Conservation (phyloP, 2,329 filamentous ascomycete genomes). For the Alternaria postmessia region DNA sequence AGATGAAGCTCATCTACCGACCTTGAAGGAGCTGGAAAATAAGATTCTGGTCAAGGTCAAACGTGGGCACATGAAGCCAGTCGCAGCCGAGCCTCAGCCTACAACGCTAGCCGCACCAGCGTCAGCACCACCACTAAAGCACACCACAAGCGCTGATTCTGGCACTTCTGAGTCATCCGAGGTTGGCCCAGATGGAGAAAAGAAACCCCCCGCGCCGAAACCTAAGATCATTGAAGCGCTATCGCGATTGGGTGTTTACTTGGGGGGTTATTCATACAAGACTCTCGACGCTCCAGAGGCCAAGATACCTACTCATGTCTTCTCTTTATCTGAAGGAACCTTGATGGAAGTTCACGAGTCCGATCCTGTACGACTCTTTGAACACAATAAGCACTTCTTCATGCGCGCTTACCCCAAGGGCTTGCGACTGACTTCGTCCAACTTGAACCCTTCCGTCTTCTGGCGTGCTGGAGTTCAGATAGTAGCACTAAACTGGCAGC, state of each 20-base stretch:
- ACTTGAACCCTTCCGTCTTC: constrained; percentile 82
- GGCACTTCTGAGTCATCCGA: constrained; percentile 36
- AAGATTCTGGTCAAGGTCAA: constrained; percentile 74
- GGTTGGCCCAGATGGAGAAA: constrained; percentile 52
- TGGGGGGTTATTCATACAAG: constrained; percentile 82
- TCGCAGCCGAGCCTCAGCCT: constrained; percentile 33
- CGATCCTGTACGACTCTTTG: constrained; percentile 69
- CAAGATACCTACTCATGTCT: constrained; percentile 67
- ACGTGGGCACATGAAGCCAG: constrained; percentile 50
- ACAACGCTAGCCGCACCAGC: constrained; percentile 41
- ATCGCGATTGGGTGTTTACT: constrained; percentile 82
- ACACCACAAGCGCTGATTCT: constrained; percentile 34
- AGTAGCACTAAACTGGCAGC: constrained; percentile 93
- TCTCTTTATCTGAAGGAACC: constrained; percentile 69
- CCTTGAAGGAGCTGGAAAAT: constrained; percentile 69
- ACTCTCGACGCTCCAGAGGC: constrained; percentile 69
- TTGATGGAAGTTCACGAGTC: constrained; percentile 71
- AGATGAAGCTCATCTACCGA: constrained; percentile 70
- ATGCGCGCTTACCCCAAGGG: constrained; percentile 91
- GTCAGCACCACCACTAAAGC: constrained; percentile 32
- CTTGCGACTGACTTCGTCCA: constrained; percentile 81
- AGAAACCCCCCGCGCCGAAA: constrained; percentile 60
- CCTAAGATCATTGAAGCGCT: constrained; percentile 74
- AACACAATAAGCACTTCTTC: constrained; percentile 81
- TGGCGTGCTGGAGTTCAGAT: constrained; percentile 92